phyloP scores from a whole-genome alignment of 495 filamentous ascomycete genomes.

The Hypoxylon trugodes region DNA sequence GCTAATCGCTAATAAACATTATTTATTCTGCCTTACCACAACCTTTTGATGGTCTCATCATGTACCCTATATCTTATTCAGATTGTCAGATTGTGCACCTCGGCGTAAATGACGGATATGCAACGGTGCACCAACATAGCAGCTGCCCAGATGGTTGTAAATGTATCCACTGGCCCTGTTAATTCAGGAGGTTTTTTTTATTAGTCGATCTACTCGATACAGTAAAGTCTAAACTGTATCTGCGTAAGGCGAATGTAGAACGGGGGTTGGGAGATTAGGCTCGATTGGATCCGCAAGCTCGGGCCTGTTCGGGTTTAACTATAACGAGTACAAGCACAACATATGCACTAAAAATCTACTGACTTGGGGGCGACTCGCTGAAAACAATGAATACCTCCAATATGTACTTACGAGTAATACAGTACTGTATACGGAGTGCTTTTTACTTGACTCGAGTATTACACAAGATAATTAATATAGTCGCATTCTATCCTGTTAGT shows the following conservation, averaged over 20 bases:
- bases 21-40: conserved; percentile 13
- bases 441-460: too few relatives aligned
- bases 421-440: conserved; percentile 13
- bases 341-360: not conserved
- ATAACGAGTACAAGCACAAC: not conserved
- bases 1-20: conserved; percentile 24
- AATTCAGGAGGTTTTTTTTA: too few relatives aligned
- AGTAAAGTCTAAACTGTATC: conserved; percentile 17
- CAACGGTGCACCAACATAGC: conserved; percentile 17
- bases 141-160: too few relatives aligned
- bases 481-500: too few relatives aligned
- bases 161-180: too few relatives aligned
- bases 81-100: conserved; percentile 11
- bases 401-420: not conserved
- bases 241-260: conserved; percentile 24
- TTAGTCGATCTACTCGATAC: conserved; percentile 1
- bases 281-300: conserved; percentile 25
- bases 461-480: too few relatives aligned
- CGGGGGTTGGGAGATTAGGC: not conserved
- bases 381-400: too few relatives aligned
- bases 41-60: not conserved
- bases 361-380: too few relatives aligned
- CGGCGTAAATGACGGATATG: not conserved
- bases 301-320: conserved; percentile 30
- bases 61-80: not conserved